Evolutionary conservation across 768 basidiomycete genomes (phyloP).

Genomic region (Dacryopinax spathularia): DNA sequence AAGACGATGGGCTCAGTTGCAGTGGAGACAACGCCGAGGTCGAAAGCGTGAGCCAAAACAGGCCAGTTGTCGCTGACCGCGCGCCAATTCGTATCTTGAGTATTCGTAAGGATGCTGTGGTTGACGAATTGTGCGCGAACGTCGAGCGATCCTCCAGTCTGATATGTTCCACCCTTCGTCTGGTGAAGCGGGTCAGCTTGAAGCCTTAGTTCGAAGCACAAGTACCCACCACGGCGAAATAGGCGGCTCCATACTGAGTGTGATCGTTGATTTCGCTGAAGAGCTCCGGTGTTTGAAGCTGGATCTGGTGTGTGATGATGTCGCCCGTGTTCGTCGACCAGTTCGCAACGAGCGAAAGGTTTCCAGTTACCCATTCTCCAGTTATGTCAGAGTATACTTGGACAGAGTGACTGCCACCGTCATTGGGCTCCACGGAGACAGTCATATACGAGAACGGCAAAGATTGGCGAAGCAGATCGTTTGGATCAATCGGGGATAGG

Average conservation of each 20-base stretch:
- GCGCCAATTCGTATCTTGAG: slow-evolving; percentile 14
- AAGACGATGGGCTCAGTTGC: slow-evolving; percentile 21
- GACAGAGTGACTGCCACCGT: slow-evolving; percentile 36
- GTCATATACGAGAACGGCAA: slow-evolving; percentile 46
- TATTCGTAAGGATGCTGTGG: slow-evolving; percentile 11
- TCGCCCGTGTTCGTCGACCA: slow-evolving; percentile 39
- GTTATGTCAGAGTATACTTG: slow-evolving; percentile 49
- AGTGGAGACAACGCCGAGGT: slow-evolving; percentile 12
- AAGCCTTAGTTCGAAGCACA: too few species aligned
- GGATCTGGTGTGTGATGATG: slow-evolving; percentile 27
- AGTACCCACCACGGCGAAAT: slow-evolving; percentile 39
- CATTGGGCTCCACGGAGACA: slow-evolving; percentile 35
- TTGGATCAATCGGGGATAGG: slow-evolving; percentile 45
- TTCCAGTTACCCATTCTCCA: slow-evolving; percentile 33
- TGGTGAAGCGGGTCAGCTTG: too few species aligned
- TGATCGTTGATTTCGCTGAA: slow-evolving; percentile 45
- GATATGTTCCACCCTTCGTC: slow-evolving; percentile 10
- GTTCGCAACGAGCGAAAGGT: slow-evolving; percentile 31
- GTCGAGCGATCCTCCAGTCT: slow-evolving; percentile 11
- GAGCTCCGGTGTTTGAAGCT: slow-evolving; percentile 28
- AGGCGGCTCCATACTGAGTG: slow-evolving; percentile 42
- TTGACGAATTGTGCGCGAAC: slow-evolving; percentile 12
- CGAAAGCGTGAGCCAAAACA: slow-evolving; percentile 12
- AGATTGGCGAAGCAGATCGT: slow-evolving; percentile 47
- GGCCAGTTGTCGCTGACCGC: slow-evolving; percentile 15